Evolutionary conservation across 768 basidiomycete genomes (phyloP).

Genomic region (Strobilomyces dryophilus): DNA sequence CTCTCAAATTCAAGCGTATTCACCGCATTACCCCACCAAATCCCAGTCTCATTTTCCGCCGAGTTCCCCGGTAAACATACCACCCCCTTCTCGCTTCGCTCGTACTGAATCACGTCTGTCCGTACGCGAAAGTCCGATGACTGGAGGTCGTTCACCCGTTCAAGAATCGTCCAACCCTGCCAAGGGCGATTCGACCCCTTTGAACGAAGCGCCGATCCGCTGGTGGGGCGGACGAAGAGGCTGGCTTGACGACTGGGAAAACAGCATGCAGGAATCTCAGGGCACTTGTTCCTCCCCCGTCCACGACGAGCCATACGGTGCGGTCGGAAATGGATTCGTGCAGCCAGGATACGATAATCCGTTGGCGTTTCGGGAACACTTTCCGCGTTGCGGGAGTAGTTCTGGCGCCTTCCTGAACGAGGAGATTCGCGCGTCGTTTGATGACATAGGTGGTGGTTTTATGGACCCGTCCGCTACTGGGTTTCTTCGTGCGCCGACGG

Average conservation of each 20-base stretch:
- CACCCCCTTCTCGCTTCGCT: slow-evolving; percentile 5
- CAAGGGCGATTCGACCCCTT: slow-evolving; percentile 9
- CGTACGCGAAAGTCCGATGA: background rate
- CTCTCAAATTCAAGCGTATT: slow-evolving; percentile 9
- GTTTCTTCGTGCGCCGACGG: background rate
- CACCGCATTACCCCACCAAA: slow-evolving; percentile 3
- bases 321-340: background rate
- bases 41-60: slow-evolving; percentile 7
- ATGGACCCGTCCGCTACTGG: background rate
- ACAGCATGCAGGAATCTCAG: background rate
- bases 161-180: background rate
- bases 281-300: background rate
- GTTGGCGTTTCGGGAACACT: slow-evolving; percentile 2
- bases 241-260: slow-evolving; percentile 21
- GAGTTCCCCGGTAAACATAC: background rate
- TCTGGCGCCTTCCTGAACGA: slow-evolving; percentile 16
- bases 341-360: background rate
- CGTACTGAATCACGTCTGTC: background rate
- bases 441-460: background rate
- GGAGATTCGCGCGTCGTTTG: slow-evolving; percentile 19
- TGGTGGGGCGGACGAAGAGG: slow-evolving; percentile 19
- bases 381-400: background rate
- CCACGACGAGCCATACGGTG: background rate
- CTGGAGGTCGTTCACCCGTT: background rate
- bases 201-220: slow-evolving; percentile 15